These are phyloP conservation scores for Gossypium schwendimanii DNA, from an alignment of 441 rosid species.

Conservation along the genomic window DNA sequence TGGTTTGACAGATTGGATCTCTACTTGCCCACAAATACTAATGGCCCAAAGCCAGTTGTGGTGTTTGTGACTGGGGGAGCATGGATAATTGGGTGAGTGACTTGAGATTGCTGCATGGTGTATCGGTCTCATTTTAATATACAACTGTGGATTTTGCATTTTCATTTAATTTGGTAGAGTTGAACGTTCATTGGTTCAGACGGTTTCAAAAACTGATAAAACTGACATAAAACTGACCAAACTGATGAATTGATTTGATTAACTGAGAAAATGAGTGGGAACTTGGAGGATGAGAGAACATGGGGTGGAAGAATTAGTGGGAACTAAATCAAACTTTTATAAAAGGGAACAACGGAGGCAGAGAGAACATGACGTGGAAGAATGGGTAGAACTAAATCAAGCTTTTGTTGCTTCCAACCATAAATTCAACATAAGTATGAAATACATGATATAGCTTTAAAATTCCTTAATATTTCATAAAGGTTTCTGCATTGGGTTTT, in stretches of 20 bases:
- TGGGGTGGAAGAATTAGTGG: not conserved
- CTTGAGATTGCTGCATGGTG: conserved; percentile 10
- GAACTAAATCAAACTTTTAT: not conserved
- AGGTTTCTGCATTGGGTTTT: not conserved
- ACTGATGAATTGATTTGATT: too few species aligned
- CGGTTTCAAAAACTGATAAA: too few species aligned
- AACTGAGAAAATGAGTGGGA: too few species aligned
- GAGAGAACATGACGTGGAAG: too few species aligned
- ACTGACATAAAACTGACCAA: too few species aligned
- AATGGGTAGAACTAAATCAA: not conserved
- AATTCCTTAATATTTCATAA: not conserved
- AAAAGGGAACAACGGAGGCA: too few species aligned
- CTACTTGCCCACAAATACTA: conserved; percentile 53
- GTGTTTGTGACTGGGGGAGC: conserved; percentile 97
- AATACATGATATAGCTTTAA: not conserved
- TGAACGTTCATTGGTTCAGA: too few species aligned
- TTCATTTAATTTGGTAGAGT: too few species aligned
- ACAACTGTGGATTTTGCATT: not conserved
- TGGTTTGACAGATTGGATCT: conserved; percentile 67
- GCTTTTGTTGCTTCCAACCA: not conserved
- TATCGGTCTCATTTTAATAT: not conserved
- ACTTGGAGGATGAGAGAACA: not conserved
- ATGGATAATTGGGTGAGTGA: conserved; percentile 88
- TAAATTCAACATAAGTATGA: not conserved
- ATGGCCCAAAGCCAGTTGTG: conserved; percentile 76